A percentile compares a stretch with the other conserved stretches of the same genome.
phyloP scores from a whole-genome alignment of 495 filamentous ascomycete species.

The Polyplosphaeria fusca region DNA sequence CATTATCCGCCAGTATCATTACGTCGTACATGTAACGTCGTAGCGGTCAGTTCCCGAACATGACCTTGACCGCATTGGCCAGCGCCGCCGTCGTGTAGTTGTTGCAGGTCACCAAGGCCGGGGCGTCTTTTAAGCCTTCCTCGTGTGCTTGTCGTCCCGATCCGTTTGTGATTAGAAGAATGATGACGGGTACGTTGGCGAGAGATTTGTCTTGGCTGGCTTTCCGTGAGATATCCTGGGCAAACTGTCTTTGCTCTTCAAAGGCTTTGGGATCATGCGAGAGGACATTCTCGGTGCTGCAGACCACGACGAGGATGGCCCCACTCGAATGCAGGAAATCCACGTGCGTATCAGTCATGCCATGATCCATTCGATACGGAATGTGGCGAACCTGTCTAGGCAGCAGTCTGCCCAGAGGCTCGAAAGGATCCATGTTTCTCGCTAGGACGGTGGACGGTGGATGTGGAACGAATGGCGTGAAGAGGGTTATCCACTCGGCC shows the following conservation, averaged over 20 bases:
- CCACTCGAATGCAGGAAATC: constrained; percentile 39
- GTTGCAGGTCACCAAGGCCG: constrained; percentile 17
- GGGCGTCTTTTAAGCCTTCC: constrained; percentile 14
- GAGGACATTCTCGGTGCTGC: constrained; percentile 12
- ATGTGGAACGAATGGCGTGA: constrained; percentile 35
- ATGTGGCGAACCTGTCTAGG: constrained; percentile 40
- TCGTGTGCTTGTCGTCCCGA: neutral
- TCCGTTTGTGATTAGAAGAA: constrained; percentile 25
- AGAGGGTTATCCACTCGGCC: constrained; percentile 28
- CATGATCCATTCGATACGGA: constrained; percentile 39
- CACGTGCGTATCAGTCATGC: constrained; percentile 39
- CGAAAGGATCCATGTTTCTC: constrained; percentile 43
- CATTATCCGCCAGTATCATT: neutral
- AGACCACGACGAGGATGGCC: constrained; percentile 37
- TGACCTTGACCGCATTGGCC: constrained; percentile 7
- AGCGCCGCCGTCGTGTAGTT: constrained; percentile 24
- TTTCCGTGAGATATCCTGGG: constrained; percentile 5
- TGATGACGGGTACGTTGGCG: constrained; percentile 7
- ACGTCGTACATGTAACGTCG: neutral
- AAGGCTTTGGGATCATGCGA: constrained; percentile 2
- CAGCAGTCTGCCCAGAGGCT: constrained; percentile 41
- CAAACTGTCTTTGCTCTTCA: constrained; percentile 25
- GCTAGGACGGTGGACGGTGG: constrained; percentile 16
- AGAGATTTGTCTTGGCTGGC: constrained; percentile 3
- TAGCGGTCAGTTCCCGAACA: constrained; percentile 23